A percentile compares a stretch with the other conserved stretches of the same genome.
phyloP scores from a whole-genome alignment of 2,329 filamentous ascomycete genomes.

The Macrophomina tecta region DNA sequence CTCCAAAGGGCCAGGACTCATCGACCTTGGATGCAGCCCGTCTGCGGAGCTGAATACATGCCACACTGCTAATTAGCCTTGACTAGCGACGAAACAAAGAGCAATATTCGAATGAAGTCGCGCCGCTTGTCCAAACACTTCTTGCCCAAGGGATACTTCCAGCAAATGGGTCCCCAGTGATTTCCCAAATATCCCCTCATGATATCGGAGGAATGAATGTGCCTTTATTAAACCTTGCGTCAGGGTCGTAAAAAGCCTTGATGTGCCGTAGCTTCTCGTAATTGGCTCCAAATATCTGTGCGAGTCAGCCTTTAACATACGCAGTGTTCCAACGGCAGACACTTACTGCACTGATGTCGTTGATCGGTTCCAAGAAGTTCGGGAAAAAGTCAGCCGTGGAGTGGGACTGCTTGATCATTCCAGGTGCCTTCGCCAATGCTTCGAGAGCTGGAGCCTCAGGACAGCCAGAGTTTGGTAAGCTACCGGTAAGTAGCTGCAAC shows the following conservation, averaged over 20 bases:
- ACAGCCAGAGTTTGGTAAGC: slow-evolving; percentile 30
- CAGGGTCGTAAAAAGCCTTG: slow-evolving; percentile 34
- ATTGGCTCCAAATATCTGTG: slow-evolving; percentile 35
- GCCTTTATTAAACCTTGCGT: slow-evolving; percentile 34
- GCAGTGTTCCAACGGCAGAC: not conserved
- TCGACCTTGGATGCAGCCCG: too few relatives aligned
- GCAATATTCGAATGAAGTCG: too few relatives aligned
- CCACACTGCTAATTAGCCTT: too few relatives aligned
- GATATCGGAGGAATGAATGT: not conserved
- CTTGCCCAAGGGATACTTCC: too few relatives aligned
- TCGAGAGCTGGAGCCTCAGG: slow-evolving; percentile 31
- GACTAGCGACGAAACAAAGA: too few relatives aligned
- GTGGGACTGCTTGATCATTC: slow-evolving; percentile 32
- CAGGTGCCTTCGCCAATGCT: slow-evolving; percentile 30
- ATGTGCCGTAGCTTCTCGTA: slow-evolving; percentile 32
- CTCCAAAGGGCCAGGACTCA: too few relatives aligned
- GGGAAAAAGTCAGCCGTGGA: slow-evolving; percentile 35
- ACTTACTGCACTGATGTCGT: slow-evolving; percentile 29
- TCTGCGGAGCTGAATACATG: too few relatives aligned
- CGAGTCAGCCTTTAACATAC: not conserved
- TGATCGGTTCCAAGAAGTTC: slow-evolving; percentile 35
- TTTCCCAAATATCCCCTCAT: too few relatives aligned
- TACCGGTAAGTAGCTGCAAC: slow-evolving; percentile 35
- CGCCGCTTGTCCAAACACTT: too few relatives aligned
- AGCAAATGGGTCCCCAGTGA: too few relatives aligned